These are phyloP conservation scores for Dimargaris cristalligena DNA, from an alignment of 192 early-diverging fungal species.

Conservation along the genomic window DNA sequence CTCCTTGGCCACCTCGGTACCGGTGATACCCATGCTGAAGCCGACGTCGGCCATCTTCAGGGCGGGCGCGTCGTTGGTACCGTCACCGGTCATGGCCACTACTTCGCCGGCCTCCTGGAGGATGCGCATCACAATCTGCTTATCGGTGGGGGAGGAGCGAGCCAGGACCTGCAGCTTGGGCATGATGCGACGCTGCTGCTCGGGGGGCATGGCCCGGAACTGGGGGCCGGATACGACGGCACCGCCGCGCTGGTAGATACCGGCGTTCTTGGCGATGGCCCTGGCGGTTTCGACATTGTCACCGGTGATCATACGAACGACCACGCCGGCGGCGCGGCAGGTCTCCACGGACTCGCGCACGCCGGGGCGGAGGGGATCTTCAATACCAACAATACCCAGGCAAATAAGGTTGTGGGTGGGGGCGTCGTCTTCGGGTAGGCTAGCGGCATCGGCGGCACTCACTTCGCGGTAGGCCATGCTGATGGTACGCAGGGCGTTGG, in stretches of 20 bases:
- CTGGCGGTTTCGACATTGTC: conserved; percentile 77
- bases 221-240: conserved; percentile 64
- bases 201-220: conserved; percentile 48
- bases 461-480: conserved; percentile 48
- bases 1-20: conserved; percentile 73
- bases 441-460: conserved; percentile 22
- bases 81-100: conserved; percentile 71
- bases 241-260: conserved; percentile 61
- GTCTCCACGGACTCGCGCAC: conserved; percentile 58
- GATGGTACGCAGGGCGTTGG: conserved; percentile 58
- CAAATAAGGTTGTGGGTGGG: conserved; percentile 36
- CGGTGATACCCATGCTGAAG: conserved; percentile 84
- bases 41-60: conserved; percentile 81
- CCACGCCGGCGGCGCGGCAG: conserved; percentile 70
- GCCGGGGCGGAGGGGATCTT: conserved; percentile 71
- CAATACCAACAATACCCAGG: conserved; percentile 67
- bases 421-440: conserved; percentile 34
- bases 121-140: conserved; percentile 66
- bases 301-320: conserved; percentile 79
- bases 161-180: conserved; percentile 72
- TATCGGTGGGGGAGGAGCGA: conserved; percentile 74
- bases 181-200: conserved; percentile 43
- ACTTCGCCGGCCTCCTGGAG: conserved; percentile 53
- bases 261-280: conserved; percentile 76
- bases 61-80: conserved; percentile 75